Conservation (phyloP, 2,329 filamentous ascomycete species). For the Ceratocystis cacaofunesta region DNA sequence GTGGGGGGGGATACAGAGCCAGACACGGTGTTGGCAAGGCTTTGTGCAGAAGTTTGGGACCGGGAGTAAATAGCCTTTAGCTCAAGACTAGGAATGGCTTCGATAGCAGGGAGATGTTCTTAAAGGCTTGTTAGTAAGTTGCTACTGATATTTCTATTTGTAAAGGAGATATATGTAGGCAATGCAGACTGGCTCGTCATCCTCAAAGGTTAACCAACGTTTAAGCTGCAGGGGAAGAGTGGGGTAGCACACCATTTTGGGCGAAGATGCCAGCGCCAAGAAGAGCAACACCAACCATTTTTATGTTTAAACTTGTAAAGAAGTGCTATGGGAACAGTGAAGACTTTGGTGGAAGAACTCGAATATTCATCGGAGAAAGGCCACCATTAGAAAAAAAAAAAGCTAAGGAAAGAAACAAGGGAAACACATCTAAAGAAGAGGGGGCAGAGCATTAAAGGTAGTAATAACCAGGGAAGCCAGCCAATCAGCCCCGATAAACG, state of each 20-base stretch:
- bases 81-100: constrained; percentile 32
- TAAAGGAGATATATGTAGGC: too few species aligned
- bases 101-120: constrained; percentile 38
- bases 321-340: too few species aligned
- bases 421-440: background rate
- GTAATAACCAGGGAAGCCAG: background rate
- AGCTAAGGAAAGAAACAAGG: background rate
- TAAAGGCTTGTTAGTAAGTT: background rate
- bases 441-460: background rate
- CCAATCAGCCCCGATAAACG: background rate
- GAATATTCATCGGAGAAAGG: background rate
- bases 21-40: constrained; percentile 2
- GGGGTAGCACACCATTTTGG: constrained; percentile 32
- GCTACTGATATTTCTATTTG: background rate
- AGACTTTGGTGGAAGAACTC: background rate
- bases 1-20: background rate
- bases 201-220: background rate
- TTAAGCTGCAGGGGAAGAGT: background rate
- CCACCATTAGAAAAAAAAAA: background rate
- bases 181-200: too few species aligned
- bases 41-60: constrained; percentile 40
- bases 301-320: too few species aligned
- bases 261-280: constrained; percentile 50
- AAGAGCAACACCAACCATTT: constrained; percentile 37
- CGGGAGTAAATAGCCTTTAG: constrained; percentile 55